Evolutionary conservation across 371 early-diverging fungal genomes (phyloP).

Genomic region (Apophysomyces elegans): DNA sequence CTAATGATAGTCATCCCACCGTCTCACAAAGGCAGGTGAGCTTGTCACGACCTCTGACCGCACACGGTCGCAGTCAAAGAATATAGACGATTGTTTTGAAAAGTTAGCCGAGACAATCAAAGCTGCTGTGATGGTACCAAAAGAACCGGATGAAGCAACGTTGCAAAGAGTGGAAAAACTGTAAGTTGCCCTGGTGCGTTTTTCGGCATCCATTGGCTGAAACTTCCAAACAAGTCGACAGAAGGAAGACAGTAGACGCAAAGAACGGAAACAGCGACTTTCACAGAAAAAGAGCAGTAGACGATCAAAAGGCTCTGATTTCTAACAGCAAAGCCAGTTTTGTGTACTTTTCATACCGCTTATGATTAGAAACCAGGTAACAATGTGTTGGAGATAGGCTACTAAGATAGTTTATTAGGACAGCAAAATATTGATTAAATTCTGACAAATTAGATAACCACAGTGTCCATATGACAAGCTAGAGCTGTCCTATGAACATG

Average conservation of each 20-base stretch:
- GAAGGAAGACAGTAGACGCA: conserved; percentile 22
- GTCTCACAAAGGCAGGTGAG: conserved; percentile 76
- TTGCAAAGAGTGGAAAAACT: conserved; percentile 62
- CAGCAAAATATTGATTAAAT: no score
- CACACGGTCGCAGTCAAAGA: conserved; percentile 80
- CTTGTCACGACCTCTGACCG: conserved; percentile 77
- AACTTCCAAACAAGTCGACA: conserved; percentile 5
- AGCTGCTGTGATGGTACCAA: conserved; percentile 71
- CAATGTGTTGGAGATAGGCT: no score
- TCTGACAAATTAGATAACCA: no score
- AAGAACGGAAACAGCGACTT: conserved; percentile 38
- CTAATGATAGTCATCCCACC: conserved; percentile 46
- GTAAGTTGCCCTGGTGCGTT: conserved; percentile 43
- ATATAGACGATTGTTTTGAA: conserved; percentile 81
- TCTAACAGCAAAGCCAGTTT: conserved; percentile 10
- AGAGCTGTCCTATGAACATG: no score
- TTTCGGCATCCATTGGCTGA: no score
- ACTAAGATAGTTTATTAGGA: no score
- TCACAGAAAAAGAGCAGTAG: conserved; percentile 45
- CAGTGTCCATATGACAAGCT: no score
- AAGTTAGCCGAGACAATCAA: conserved; percentile 70
- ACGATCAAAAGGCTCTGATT: conserved; percentile 37
- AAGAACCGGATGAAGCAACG: conserved; percentile 71
- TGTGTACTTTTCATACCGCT: background rate
- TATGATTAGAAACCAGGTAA: background rate